A percentile compares a stretch with the other conserved stretches of the same genome.
These are phyloP conservation scores for Ceratobasidium sp. DNA, from an alignment of 1,284 basidiomycete genomes.

Conservation along the genomic window DNA sequence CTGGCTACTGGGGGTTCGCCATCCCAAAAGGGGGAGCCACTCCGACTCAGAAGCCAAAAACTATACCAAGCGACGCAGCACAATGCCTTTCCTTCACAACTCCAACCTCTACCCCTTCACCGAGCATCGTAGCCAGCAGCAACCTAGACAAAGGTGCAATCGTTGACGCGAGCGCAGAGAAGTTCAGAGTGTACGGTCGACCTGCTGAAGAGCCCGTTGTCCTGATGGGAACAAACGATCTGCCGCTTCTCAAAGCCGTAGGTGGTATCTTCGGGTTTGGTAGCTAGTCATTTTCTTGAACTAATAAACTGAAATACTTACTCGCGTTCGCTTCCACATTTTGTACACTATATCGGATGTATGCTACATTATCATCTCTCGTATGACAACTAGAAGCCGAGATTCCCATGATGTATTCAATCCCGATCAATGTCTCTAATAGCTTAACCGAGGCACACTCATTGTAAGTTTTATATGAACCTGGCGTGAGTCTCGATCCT, in stretches of 20 bases:
- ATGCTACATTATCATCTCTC: no score
- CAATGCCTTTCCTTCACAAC: slow-evolving; percentile 15
- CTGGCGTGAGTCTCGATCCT: no score
- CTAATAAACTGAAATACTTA: no score
- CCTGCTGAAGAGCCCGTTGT: not conserved
- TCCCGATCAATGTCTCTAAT: slow-evolving; percentile 21
- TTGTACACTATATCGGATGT: no score
- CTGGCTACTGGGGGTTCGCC: slow-evolving; percentile 37
- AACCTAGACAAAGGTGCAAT: not conserved
- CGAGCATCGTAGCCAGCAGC: slow-evolving; percentile 9
- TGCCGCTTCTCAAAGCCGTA: slow-evolving; percentile 18
- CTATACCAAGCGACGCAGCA: slow-evolving; percentile 24
- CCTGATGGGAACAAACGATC: slow-evolving; percentile 8
- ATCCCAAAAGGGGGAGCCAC: slow-evolving; percentile 10
- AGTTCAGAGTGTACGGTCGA: slow-evolving; percentile 11
- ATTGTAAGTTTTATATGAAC: no score
- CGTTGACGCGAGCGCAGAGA: not conserved
- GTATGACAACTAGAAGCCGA: no score
- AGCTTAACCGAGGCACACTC: slow-evolving; percentile 17
- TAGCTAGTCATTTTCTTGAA: no score
- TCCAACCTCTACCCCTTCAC: slow-evolving; percentile 29
- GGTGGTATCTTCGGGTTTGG: no score
- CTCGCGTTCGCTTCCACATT: no score
- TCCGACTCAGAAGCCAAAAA: slow-evolving; percentile 31
- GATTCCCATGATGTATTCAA: slow-evolving; percentile 30